Base-by-base conservation (phyloP, 768 basidiomycete genomes). In the Tephrocybe sp. region DNA sequence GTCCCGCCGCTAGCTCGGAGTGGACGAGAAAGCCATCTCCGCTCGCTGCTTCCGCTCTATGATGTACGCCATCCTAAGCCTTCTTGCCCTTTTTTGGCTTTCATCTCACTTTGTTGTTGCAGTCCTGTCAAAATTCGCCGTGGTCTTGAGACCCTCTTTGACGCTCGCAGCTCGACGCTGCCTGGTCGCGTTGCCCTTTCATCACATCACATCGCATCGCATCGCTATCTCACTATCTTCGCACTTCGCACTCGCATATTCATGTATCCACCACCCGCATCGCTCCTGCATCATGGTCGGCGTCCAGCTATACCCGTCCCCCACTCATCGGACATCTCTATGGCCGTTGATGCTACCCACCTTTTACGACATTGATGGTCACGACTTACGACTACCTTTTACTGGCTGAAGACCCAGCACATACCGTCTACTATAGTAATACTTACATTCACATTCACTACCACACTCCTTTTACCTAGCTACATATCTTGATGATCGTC, bases 11-110 rank as follows among this genome's bases (percentile, higher is more conserved):
- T 7, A 45, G 51, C 23, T 43, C 54, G 34, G 48, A 51, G 33
- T 44, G 51, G 21, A 52, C 36, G 11, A 52, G 51, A 39, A 59
- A 32, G 25, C 40, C 44, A 17, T 59, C 61, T 2, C 61, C 61
- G 21, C 56, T 62, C 1, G 43, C 51, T 20, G 23, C n/a, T 24
- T 53, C 52, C 32, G 51, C 34, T 37, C 25, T 50, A 26, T 57
- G 54, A 55, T 45, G 50, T 55, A 30, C 18, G 51, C n/a, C n/a
- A n/a, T 23, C 15, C 36, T 23, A 25, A 20, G 3, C 25, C 17
- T 25, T 26, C 36, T 18, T 12, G 4, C 28, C 12, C 17, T 24
- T 21, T 18, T 26, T 30, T 23, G 23, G n/a, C n/a, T n/a, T n/a
- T 17, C 18, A 23, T 36, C 34, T 36, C n/a, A 25, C 36, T 41